These are phyloP conservation scores for Dactylellina parvicollis DNA, from an alignment of 2,329 filamentous ascomycete species.

Conservation along the genomic window DNA sequence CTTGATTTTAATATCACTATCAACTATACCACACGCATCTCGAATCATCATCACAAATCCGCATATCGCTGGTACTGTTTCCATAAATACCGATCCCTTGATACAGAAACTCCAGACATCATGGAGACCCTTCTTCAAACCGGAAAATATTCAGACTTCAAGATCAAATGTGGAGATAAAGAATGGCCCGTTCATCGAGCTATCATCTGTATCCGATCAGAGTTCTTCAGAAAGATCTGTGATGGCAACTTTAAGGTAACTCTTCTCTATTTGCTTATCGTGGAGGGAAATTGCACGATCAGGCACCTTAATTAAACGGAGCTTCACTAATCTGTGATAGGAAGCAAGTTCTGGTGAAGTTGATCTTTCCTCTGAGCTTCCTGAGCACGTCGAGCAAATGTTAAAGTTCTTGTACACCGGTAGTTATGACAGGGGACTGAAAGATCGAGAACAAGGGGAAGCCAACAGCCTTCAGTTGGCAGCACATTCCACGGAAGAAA, in stretches of 20 bases:
- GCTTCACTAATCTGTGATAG: neutral
- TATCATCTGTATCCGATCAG: conserved; percentile 32
- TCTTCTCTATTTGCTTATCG: no score
- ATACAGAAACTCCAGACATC: neutral
- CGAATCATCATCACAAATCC: no score
- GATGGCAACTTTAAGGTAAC: conserved; percentile 36
- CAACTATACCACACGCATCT: no score
- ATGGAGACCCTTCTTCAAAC: conserved; percentile 18
- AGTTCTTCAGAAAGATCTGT: conserved; percentile 17
- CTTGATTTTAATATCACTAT: no score
- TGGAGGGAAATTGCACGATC: no score
- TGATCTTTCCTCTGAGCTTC: conserved; percentile 11
- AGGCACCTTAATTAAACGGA: no score
- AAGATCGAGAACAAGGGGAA: neutral
- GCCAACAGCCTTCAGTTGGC: no score
- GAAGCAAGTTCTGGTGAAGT: neutral
- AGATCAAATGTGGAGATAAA: conserved; percentile 17
- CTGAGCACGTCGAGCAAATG: conserved; percentile 10
- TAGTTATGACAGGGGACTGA: neutral
- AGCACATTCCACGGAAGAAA: no score
- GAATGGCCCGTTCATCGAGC: conserved; percentile 43
- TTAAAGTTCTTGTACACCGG: conserved; percentile 28
- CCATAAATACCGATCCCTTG: no score
- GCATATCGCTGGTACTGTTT: neutral
- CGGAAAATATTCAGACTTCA: conserved; percentile 45